These are phyloP conservation scores for Pyronema domesticum DNA, from an alignment of 495 filamentous ascomycete genomes.

Conservation along the genomic window DNA sequence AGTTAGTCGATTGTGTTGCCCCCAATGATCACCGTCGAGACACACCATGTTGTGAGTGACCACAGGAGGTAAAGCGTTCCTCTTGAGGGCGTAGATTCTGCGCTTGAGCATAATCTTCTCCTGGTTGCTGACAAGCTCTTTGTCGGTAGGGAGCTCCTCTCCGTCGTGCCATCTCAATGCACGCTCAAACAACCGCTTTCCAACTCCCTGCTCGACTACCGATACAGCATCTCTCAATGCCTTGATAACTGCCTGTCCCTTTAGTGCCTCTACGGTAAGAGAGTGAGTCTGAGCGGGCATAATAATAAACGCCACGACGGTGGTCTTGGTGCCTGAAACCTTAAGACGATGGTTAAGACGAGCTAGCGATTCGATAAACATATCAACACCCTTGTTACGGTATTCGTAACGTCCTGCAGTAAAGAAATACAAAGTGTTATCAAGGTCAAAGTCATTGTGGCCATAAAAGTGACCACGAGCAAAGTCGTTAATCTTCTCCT, in stretches of 20 bases:
- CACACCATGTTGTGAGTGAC: slow-evolving; percentile 93
- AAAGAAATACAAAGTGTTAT: slow-evolving; percentile 97
- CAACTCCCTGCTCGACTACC: slow-evolving; percentile 75
- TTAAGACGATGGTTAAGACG: slow-evolving; percentile 89
- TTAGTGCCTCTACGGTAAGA: slow-evolving; percentile 84
- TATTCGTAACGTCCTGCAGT: slow-evolving; percentile 94
- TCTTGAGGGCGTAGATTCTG: slow-evolving; percentile 88
- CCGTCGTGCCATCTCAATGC: slow-evolving; percentile 89
- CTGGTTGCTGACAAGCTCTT: slow-evolving; percentile 76
- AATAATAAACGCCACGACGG: slow-evolving; percentile 96
- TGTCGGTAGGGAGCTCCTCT: slow-evolving; percentile 79
- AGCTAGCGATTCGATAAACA: slow-evolving; percentile 95
- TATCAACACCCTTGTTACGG: slow-evolving; percentile 95
- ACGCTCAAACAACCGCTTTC: slow-evolving; percentile 83
- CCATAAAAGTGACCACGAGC: slow-evolving; percentile 97
- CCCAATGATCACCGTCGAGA: not conserved
- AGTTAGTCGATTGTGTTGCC: not conserved
- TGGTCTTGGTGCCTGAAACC: slow-evolving; percentile 65
- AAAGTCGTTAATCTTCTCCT: slow-evolving; percentile 96
- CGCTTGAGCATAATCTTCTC: slow-evolving; percentile 87
- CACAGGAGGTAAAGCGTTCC: slow-evolving; percentile 72
- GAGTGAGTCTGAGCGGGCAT: slow-evolving; percentile 98
- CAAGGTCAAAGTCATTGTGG: slow-evolving; percentile 87
- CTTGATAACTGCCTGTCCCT: slow-evolving; percentile 94
- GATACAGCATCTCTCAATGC: slow-evolving; percentile 81